Evolutionary conservation across 2,329 filamentous ascomycete genomes (phyloP).

Genomic region (Sordariomycetes sp.): DNA sequence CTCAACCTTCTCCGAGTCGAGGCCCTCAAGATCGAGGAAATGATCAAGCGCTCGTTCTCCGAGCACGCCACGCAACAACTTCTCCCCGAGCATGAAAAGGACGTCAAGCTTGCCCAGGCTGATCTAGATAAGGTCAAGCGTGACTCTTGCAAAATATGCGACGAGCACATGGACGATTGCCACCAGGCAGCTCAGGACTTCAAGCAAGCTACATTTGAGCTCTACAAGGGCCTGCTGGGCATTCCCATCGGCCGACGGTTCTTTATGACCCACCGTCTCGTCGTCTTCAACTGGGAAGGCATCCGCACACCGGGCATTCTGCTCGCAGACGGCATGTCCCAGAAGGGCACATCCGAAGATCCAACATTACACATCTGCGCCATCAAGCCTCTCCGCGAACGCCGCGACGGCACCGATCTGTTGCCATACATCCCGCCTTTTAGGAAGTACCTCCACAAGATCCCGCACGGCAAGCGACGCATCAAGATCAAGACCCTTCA

Average conservation of each 20-base stretch:
- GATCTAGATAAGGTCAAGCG: slow-evolving; percentile 86
- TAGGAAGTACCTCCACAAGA: slow-evolving; percentile 53
- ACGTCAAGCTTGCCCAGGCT: slow-evolving; percentile 83
- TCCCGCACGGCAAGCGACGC: slow-evolving; percentile 58
- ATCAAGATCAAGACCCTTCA: slow-evolving; percentile 60
- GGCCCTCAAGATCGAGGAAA: slow-evolving; percentile 96
- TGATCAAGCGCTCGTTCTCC: slow-evolving; percentile 99
- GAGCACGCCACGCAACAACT: slow-evolving; percentile 95
- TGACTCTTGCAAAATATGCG: slow-evolving; percentile 74
- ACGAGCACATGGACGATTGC: slow-evolving; percentile 68
- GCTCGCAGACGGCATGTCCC: slow-evolving; percentile 63
- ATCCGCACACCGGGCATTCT: slow-evolving; percentile 76
- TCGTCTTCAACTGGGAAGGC: slow-evolving; percentile 81
- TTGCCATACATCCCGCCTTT: slow-evolving; percentile 73
- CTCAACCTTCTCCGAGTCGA: slow-evolving; percentile 90
- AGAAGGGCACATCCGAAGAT: slow-evolving; percentile 43
- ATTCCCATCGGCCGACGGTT: slow-evolving; percentile 77
- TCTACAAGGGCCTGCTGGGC: slow-evolving; percentile 67
- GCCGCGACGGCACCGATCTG: slow-evolving; percentile 72
- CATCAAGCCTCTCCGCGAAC: slow-evolving; percentile 58
- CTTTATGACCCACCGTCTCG: slow-evolving; percentile 64
- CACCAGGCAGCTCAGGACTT: slow-evolving; percentile 77
- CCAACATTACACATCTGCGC: slow-evolving; percentile 73
- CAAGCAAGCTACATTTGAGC: slow-evolving; percentile 67
- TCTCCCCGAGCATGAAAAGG: slow-evolving; percentile 90